These are phyloP conservation scores for Oryza officinalis DNA, from an alignment of 176 grass and related monocot species.

Conservation along the genomic window DNA sequence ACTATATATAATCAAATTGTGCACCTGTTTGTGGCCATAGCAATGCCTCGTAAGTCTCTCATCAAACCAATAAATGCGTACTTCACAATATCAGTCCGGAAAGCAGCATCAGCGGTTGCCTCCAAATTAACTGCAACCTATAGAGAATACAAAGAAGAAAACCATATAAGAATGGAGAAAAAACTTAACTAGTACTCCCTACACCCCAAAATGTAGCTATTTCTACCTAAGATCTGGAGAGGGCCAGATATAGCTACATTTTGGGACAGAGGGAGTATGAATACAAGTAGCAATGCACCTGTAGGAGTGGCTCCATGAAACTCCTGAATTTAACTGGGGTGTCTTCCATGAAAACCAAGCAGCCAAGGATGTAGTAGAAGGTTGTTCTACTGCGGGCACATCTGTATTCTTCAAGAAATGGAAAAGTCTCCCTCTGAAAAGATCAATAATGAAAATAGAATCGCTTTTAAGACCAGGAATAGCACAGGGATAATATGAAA, in stretches of 20 bases:
- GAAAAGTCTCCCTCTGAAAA: slow-evolving; percentile 80
- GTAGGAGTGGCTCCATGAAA: slow-evolving; percentile 96
- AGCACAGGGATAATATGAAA: slow-evolving; percentile 10
- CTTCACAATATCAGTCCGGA: slow-evolving; percentile 77
- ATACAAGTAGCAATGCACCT: slow-evolving; percentile 51
- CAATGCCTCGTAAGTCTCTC: slow-evolving; percentile 93
- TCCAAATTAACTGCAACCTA: slow-evolving; percentile 83
- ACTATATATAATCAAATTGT: slow-evolving; percentile 21
- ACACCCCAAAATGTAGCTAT: too few relatives aligned
- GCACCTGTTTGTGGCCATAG: slow-evolving; percentile 94
- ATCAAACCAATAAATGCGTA: slow-evolving; percentile 94
- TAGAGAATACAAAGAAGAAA: slow-evolving; percentile 22
- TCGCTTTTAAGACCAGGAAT: slow-evolving; percentile 14
- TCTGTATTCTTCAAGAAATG: slow-evolving; percentile 88
- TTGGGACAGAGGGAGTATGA: not conserved
- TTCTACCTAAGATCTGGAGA: too few relatives aligned
- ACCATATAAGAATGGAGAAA: slow-evolving; percentile 1
- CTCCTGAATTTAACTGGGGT: slow-evolving; percentile 87
- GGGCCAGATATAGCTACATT: too few relatives aligned
- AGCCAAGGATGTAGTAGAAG: slow-evolving; percentile 93
- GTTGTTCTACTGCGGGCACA: slow-evolving; percentile 93
- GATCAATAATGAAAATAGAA: slow-evolving; percentile 27
- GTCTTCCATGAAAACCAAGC: slow-evolving; percentile 98
- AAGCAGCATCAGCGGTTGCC: slow-evolving; percentile 80
- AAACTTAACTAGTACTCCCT: not conserved